Conservation (phyloP, 1,139 yeast genomes). For the Debaryomycetaceae sp. region DNA sequence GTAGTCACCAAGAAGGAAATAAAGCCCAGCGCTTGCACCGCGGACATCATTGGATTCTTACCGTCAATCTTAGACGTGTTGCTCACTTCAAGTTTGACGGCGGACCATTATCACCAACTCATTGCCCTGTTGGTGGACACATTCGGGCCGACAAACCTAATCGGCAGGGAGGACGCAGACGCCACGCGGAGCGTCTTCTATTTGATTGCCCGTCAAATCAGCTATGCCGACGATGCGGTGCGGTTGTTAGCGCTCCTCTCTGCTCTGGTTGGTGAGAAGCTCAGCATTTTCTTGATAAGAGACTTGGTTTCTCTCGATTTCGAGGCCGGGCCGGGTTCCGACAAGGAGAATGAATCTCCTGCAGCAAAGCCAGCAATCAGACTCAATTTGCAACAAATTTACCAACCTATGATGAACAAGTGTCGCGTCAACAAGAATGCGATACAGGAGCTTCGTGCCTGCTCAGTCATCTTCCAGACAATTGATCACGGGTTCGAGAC, state of each 20-base stretch:
- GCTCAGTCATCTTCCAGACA: slow-evolving; percentile 23
- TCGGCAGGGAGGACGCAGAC: slow-evolving; percentile 3
- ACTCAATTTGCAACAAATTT: slow-evolving; percentile 2
- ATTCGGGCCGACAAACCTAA: slow-evolving; percentile 21
- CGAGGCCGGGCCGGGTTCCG: too few species aligned
- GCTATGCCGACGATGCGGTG: background rate
- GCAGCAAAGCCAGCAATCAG: background rate
- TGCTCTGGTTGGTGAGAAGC: slow-evolving; percentile 19
- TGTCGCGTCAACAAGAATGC: slow-evolving; percentile 15
- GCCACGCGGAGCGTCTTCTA: background rate
- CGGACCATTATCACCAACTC: slow-evolving; percentile 17
- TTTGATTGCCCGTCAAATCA: slow-evolving; percentile 1
- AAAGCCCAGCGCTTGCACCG: slow-evolving; percentile 24
- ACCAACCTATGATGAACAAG: slow-evolving; percentile 13
- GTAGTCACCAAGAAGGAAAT: slow-evolving; percentile 26
- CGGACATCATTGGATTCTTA: slow-evolving; percentile 28
- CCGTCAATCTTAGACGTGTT: slow-evolving; percentile 22
- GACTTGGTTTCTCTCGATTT: slow-evolving; percentile 15
- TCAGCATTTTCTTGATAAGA: slow-evolving; percentile 17
- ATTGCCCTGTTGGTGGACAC: slow-evolving; percentile 27
- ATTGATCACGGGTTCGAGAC: slow-evolving; percentile 19
- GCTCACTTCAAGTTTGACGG: slow-evolving; percentile 18
- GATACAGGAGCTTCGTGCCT: slow-evolving; percentile 19
- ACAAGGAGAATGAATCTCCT: slow-evolving; percentile 4
- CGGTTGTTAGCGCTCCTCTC: slow-evolving; percentile 19